These are phyloP conservation scores for Neobulgaria alba DNA, from an alignment of 2,329 filamentous ascomycete species.

Conservation along the genomic window DNA sequence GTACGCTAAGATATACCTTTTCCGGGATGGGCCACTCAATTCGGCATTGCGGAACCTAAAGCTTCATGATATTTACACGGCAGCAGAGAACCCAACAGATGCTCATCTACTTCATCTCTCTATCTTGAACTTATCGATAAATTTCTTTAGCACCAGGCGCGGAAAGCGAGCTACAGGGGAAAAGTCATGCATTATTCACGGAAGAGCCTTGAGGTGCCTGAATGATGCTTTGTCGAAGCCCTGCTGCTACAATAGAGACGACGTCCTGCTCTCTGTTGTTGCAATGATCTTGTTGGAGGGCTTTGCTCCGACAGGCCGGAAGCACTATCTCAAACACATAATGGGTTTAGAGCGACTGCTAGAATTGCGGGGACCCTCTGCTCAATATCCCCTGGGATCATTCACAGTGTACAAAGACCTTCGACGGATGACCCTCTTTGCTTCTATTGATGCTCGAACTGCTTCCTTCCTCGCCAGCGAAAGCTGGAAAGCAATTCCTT, in stretches of 20 bases:
- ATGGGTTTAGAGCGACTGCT: conserved; percentile 24
- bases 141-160: conserved; percentile 24
- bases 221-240: conserved; percentile 22
- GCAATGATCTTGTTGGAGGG: conserved; percentile 25
- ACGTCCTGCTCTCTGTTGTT: conserved; percentile 23
- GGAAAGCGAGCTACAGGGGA: conserved; percentile 6
- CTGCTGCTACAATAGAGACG: conserved; percentile 19
- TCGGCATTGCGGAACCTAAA: conserved; percentile 17
- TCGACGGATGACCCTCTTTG: conserved; percentile 7
- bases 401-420: conserved; percentile 9
- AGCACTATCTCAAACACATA: conserved; percentile 26
- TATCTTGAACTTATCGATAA: conserved; percentile 23
- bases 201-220: conserved; percentile 22
- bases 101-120: conserved; percentile 16
- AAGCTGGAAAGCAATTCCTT: conserved; percentile 21
- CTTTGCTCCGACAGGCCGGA: conserved; percentile 22
- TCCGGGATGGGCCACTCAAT: conserved; percentile 19
- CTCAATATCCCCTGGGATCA: conserved; percentile 12
- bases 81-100: conserved; percentile 6
- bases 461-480: conserved; percentile 23
- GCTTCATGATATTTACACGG: conserved; percentile 14
- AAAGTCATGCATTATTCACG: conserved; percentile 21
- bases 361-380: conserved; percentile 18
- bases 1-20: conserved; percentile 18
- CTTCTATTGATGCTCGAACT: conserved; percentile 2